A percentile compares a stretch with the other conserved stretches of the same genome.
These are phyloP conservation scores for Termitomyces sp. DNA, from an alignment of 768 basidiomycete species.

Conservation along the genomic window DNA sequence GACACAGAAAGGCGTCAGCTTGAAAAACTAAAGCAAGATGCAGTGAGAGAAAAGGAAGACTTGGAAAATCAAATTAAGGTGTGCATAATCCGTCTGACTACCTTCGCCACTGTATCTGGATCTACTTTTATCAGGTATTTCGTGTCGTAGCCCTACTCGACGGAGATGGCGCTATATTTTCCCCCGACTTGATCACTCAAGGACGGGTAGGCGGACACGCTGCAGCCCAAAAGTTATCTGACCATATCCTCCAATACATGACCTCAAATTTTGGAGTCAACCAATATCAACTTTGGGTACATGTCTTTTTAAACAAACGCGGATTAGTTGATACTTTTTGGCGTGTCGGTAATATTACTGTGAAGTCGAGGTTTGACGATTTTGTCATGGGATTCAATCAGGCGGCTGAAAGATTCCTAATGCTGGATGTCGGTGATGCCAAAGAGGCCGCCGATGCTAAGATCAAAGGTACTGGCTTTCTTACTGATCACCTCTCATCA, in stretches of 20 bases:
- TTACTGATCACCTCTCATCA: neutral
- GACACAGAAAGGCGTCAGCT: constrained; percentile 28
- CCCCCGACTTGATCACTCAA: constrained; percentile 41
- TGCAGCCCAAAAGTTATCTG: constrained; percentile 45
- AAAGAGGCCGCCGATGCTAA: constrained; percentile 77
- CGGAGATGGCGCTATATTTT: constrained; percentile 62
- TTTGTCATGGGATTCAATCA: constrained; percentile 69
- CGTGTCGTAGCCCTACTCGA: constrained; percentile 52
- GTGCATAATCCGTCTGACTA: neutral
- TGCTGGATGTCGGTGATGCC: constrained; percentile 64
- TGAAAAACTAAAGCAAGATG: constrained; percentile 27
- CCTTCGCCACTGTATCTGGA: neutral
- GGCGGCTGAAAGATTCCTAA: constrained; percentile 57
- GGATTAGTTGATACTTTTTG: constrained; percentile 50
- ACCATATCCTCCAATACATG: constrained; percentile 32
- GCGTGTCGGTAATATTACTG: constrained; percentile 28
- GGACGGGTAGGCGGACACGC: constrained; percentile 54
- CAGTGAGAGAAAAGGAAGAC: constrained; percentile 30
- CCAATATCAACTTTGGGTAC: constrained; percentile 54
- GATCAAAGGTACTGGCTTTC: constrained; percentile 50
- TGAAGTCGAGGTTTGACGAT: constrained; percentile 47
- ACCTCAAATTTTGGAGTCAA: constrained; percentile 25
- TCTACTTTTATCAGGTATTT: constrained; percentile 27
- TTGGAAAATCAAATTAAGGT: constrained; percentile 39
- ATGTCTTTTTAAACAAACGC: constrained; percentile 58